Base-by-base conservation (phyloP, 768 basidiomycete genomes). In the Ramaria sp. region DNA sequence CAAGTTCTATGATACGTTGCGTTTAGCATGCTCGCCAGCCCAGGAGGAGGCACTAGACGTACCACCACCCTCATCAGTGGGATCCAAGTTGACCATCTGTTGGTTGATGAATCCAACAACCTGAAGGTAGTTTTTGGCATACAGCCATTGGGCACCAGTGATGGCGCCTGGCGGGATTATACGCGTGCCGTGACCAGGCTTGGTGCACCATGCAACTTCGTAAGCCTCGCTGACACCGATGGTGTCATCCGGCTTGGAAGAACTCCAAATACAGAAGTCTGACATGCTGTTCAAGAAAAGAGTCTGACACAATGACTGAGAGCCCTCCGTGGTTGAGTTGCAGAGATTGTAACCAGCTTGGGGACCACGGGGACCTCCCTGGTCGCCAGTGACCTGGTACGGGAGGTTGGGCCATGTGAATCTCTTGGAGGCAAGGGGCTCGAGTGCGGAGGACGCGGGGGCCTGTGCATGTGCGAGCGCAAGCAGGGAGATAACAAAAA, bases 311-410 rank as follows among this genome's bases (percentile, higher is more conserved):
- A 56, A 38, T 17, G 61, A 62, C 31, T 57, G n/a, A 48, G 60
- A 59, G 51, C 59, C 59, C 38, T 59, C 60, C 12, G 61, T 59
- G 31, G 52, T 49, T 31, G 51, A 22, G 58, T 54, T 61, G 54
- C 53, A 59, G 30, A 52, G 38, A 30, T 47, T 52, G 57, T 54
- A 47, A 11, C 62, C 62, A 46, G 47, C 60, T 47, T 63, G 63
- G 0, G 45, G 48, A 7, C 64, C 67, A 42, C 59, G 59, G 37
- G 45, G 37, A n/a, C 59, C 57, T 13, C 47, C 46, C 19, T 58
- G 37, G 57, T 58, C 56, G 43, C 74, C 66, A 49, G 78, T 75
- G 39, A 71, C 79, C 66, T 80, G 71, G 63, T 77, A 74, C 1
- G 81, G 81, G 79, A 60, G 19, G 30, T 50, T 38, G 19, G 45